Conservation (phyloP, 495 filamentous ascomycete genomes). For the Penicillium odoratum region DNA sequence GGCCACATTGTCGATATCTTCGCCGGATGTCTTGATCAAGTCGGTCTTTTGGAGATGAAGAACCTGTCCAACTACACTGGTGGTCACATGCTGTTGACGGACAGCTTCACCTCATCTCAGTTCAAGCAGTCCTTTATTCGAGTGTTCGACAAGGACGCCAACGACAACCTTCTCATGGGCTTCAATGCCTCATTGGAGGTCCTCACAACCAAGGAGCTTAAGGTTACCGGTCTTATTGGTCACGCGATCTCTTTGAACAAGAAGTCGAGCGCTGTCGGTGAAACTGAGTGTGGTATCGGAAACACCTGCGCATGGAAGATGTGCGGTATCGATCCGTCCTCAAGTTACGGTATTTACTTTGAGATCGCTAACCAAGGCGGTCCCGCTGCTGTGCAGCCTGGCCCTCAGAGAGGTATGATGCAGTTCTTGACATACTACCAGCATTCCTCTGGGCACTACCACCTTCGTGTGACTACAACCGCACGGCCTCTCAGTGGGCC, state of each 20-base stretch:
- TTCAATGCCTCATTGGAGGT: constrained; percentile 98
- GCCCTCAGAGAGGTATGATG: constrained; percentile 91
- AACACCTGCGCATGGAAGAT: constrained; percentile 99
- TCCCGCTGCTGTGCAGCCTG: constrained; percentile 79
- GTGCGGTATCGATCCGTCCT: constrained; percentile 92
- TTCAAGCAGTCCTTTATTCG: constrained; percentile 99
- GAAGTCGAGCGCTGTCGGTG: constrained; percentile 94
- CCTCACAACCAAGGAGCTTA: constrained; percentile 95
- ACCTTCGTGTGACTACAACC: constrained; percentile 92
- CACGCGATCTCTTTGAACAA: constrained; percentile 97
- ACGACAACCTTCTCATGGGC: constrained; percentile 95
- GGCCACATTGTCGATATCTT: constrained; percentile 98
- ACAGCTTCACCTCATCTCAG: constrained; percentile 98
- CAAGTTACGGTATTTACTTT: constrained; percentile 96
- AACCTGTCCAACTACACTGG: constrained; percentile 94
- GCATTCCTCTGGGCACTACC: constrained; percentile 93
- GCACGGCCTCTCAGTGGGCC: constrained; percentile 90
- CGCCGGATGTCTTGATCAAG: constrained; percentile 96
- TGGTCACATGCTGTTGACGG: constrained; percentile 97
- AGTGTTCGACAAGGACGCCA: constrained; percentile 93
- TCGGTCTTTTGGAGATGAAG: constrained; percentile 98
- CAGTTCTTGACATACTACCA: constrained; percentile 99
- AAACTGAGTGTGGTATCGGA: constrained; percentile 97
- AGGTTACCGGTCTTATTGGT: constrained; percentile 97
- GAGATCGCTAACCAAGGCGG: constrained; percentile 96